These are phyloP conservation scores for Penstemon barbatus DNA, from an alignment of 257 asterid species.

Conservation along the genomic window DNA sequence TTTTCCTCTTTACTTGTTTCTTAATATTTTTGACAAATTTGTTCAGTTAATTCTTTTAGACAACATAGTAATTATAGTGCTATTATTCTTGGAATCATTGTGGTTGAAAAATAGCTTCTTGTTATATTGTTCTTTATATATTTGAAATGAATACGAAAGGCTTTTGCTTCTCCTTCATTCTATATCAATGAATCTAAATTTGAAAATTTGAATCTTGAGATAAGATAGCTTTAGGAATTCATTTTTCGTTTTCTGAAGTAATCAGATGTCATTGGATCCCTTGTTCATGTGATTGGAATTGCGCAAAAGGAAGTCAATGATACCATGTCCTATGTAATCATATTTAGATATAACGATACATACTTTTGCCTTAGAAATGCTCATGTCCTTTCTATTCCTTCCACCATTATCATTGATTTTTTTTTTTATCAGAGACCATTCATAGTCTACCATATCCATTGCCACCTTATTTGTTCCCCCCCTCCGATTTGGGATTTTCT, in stretches of 20 bases:
- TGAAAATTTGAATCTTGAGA: conserved; percentile 4
- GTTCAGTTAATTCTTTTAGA: conserved; percentile 2
- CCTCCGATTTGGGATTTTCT: neutral
- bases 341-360: neutral
- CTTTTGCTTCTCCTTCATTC: conserved; percentile 30
- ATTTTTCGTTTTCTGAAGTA: neutral
- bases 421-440: too few relatives aligned
- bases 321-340: conserved; percentile 15
- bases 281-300: neutral
- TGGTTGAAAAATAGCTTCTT: conserved; percentile 37
- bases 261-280: conserved; percentile 18
- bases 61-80: conserved; percentile 24
- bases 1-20: conserved; percentile 19
- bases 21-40: conserved; percentile 18
- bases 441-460: too few relatives aligned
- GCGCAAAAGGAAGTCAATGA: neutral
- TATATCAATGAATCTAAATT: neutral
- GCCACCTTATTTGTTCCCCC: too few relatives aligned
- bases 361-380: neutral
- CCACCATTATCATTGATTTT: neutral
- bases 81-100: conserved; percentile 34
- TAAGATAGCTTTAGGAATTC: neutral
- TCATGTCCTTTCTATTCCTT: neutral
- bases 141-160: conserved; percentile 30
- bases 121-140: conserved; percentile 33